A percentile compares a stretch with the other conserved stretches of the same genome.
Evolutionary conservation across 306 rosid species (phyloP).

Genomic region (Benincasa hispida): DNA sequence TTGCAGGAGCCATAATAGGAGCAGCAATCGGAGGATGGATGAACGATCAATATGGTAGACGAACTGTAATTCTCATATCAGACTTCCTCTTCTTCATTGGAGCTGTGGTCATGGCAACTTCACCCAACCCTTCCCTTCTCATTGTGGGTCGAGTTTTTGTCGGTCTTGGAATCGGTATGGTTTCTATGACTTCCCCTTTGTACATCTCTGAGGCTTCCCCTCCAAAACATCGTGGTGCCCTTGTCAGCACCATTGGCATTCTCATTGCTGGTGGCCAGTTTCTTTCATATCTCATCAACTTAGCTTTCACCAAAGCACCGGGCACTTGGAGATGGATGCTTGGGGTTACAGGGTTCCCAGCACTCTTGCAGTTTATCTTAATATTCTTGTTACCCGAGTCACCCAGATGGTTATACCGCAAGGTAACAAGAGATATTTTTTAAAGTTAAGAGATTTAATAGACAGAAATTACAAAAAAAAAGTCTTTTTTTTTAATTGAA

Average conservation of each 20-base stretch:
- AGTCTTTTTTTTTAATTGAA: not conserved
- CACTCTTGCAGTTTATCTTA: conserved; percentile 47
- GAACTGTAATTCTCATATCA: conserved; percentile 40
- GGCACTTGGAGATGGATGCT: conserved; percentile 96
- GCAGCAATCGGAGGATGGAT: conserved; percentile 84
- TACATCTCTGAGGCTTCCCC: conserved; percentile 85
- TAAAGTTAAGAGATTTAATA: too few species aligned
- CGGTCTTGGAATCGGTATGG: conserved; percentile 88
- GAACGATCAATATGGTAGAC: conserved; percentile 62
- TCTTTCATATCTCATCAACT: conserved; percentile 61
- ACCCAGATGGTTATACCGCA: conserved; percentile 73
- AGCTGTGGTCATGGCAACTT: conserved; percentile 54
- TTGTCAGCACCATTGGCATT: conserved; percentile 52
- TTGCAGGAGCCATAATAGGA: conserved; percentile 74
- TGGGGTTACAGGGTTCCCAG: conserved; percentile 62
- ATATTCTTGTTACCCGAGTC: conserved; percentile 76
- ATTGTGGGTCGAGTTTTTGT: conserved; percentile 57
- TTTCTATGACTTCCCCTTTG: conserved; percentile 77
- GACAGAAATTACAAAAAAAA: not conserved
- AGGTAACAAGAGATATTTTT: conserved; percentile 21
- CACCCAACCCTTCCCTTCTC: conserved; percentile 65
- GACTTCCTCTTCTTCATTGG: conserved; percentile 51
- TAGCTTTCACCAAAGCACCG: conserved; percentile 50
- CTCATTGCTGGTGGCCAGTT: conserved; percentile 76
- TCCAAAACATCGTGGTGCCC: conserved; percentile 70